phyloP scores from a whole-genome alignment of 306 rosid species.

The Dryas drummondii region DNA sequence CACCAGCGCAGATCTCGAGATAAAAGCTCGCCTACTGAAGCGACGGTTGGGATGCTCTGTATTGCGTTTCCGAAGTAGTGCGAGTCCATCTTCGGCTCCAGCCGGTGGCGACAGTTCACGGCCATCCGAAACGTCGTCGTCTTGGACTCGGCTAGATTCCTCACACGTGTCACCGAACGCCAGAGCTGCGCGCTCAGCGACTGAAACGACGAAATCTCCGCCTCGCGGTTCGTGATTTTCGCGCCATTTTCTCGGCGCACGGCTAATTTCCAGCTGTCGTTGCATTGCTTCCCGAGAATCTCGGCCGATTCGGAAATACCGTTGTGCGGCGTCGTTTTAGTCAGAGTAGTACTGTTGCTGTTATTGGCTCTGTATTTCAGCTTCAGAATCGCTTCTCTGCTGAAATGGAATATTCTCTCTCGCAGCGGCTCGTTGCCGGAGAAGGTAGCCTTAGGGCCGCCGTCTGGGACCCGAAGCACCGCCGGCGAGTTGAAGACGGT shows the following conservation, averaged over 20 bases:
- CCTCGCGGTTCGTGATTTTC: neutral
- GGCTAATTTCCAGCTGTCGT: slow-evolving; percentile 47
- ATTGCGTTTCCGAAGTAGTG: slow-evolving; percentile 88
- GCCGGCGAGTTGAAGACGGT: slow-evolving; percentile 60
- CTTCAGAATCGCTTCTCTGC: slow-evolving; percentile 42
- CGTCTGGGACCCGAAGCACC: slow-evolving; percentile 52
- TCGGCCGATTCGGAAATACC: slow-evolving; percentile 38
- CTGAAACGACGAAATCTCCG: slow-evolving; percentile 78
- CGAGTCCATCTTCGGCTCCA: slow-evolving; percentile 61
- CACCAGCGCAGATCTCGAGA: slow-evolving; percentile 57
- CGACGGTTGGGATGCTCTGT: slow-evolving; percentile 83
- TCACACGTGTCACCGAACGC: slow-evolving; percentile 82
- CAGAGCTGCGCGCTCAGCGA: slow-evolving; percentile 81
- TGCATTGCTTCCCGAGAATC: slow-evolving; percentile 37
- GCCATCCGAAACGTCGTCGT: slow-evolving; percentile 91
- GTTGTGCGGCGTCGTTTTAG: slow-evolving; percentile 13
- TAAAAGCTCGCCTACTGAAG: slow-evolving; percentile 47
- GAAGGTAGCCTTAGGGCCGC: slow-evolving; percentile 61
- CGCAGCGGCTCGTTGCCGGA: slow-evolving; percentile 53
- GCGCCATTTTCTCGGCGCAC: slow-evolving; percentile 21
- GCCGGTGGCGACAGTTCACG: slow-evolving; percentile 82
- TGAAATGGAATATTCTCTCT: slow-evolving; percentile 73
- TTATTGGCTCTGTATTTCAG: slow-evolving; percentile 42
- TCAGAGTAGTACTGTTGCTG: neutral
- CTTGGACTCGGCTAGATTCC: slow-evolving; percentile 44